Conservation (phyloP, 1,284 basidiomycete species). For the Calocybe gambosa region DNA sequence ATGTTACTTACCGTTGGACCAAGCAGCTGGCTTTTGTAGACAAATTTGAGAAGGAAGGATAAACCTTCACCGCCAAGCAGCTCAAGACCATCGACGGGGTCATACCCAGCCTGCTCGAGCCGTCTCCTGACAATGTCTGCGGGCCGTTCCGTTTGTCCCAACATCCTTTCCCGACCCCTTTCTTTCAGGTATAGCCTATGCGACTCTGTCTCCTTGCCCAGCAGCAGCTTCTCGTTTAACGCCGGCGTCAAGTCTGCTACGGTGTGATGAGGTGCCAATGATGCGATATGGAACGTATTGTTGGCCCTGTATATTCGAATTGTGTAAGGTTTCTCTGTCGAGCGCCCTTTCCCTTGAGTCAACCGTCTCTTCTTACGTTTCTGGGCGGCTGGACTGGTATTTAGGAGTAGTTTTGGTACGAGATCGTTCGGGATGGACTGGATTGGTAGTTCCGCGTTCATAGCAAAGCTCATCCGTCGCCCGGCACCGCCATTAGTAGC, state of each 20-base stretch:
- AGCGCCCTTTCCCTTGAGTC: not conserved
- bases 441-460: slow-evolving; percentile 4
- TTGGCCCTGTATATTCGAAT: slow-evolving; percentile 80
- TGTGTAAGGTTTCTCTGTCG: slow-evolving; percentile 28
- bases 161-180: slow-evolving; percentile 77
- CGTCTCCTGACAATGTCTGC: slow-evolving; percentile 81
- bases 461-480: slow-evolving; percentile 15
- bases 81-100: slow-evolving; percentile 76
- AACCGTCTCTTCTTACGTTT: not conserved
- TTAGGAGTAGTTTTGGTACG: slow-evolving; percentile 1
- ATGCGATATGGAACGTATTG: slow-evolving; percentile 67
- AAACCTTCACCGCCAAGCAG: slow-evolving; percentile 80
- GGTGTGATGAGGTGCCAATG: slow-evolving; percentile 60
- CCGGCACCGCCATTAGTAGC: slow-evolving; percentile 13
- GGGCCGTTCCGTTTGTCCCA: slow-evolving; percentile 80
- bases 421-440: slow-evolving; percentile 5
- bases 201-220: slow-evolving; percentile 45
- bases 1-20: slow-evolving; percentile 48
- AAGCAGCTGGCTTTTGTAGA: slow-evolving; percentile 71
- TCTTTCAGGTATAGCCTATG: slow-evolving; percentile 83
- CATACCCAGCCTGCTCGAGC: slow-evolving; percentile 89
- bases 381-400: not conserved
- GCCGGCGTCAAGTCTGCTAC: slow-evolving; percentile 64
- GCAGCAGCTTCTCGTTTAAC: slow-evolving; percentile 54
- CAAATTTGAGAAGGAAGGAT: slow-evolving; percentile 84